Conservation (phyloP, 2,329 filamentous ascomycete species). For the Fusarium fujikuroi region DNA sequence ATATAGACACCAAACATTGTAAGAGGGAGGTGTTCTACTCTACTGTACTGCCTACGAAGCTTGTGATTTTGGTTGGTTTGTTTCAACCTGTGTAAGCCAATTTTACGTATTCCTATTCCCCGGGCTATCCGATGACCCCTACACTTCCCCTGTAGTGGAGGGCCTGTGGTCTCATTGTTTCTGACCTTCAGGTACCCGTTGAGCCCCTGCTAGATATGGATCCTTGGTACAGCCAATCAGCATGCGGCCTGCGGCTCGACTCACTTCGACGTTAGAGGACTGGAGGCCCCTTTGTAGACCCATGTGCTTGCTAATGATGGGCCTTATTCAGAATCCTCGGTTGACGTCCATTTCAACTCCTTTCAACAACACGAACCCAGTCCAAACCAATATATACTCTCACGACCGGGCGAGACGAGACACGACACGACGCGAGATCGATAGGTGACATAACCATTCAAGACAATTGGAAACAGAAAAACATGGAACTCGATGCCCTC, state of each 20-base stretch:
- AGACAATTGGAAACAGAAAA: background rate
- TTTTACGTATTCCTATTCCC: slow-evolving; percentile 19
- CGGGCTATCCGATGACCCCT: slow-evolving; percentile 23
- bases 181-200: slow-evolving; percentile 22
- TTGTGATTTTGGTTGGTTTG: background rate
- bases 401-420: background rate
- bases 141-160: slow-evolving; percentile 7
- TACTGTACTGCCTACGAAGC: background rate
- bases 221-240: slow-evolving; percentile 17
- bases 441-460: background rate
- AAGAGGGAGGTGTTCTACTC: background rate
- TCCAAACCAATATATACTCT: background rate
- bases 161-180: slow-evolving; percentile 1
- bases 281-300: slow-evolving; percentile 31
- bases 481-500: slow-evolving; percentile 72
- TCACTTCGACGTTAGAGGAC: slow-evolving; percentile 5
- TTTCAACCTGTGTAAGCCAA: background rate
- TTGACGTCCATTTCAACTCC: background rate
- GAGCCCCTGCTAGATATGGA: slow-evolving; percentile 16
- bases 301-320: background rate
- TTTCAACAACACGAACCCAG: background rate
- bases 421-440: background rate
- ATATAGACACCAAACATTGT: background rate
- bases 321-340: slow-evolving; percentile 4
- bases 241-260: background rate